Evolutionary conservation across 148 eudicot species (phyloP), one percentile per base, ranked within the genome.

Genomic region (Cornus kousa): DNA sequence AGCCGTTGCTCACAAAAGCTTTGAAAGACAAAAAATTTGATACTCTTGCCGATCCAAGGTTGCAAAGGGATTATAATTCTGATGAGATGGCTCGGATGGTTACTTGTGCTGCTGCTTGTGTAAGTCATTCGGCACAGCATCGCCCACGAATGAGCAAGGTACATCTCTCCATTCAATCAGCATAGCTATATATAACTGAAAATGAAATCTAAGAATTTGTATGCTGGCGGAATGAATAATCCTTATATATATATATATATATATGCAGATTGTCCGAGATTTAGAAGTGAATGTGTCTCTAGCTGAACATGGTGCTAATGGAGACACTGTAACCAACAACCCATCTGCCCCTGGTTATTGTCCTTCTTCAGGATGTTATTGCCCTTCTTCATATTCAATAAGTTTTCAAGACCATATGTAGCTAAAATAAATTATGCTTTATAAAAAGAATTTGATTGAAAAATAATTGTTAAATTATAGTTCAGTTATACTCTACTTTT

Each of bases 71-170:
- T 12, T 91, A 91, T 74, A 85, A 89, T 78, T 31, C 82, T 35
- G 31, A 68, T 9, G 94, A 91, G 87, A 85, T 91, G 95, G 74
- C 86, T 71, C 86, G 87, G 66, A 86, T 93, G 93, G 84, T 91
- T 78, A 91, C 94, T 64, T 93, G 97, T 91, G 97, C 97, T 74
- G 90, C 90, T 70, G 91, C 79, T 74, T 93, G 91, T 73, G 90
- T 93, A 19, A 92, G 93, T 69, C 89, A 87, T 73, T 84, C 88
- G 68, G 94, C 94, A 74, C 87, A 91, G 57, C 85, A 85, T 46
- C 83, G 97, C 74, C 97, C 97, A 65, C 80, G 28, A 73, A 88
- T 93, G 93, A 87, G 90, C 79, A 91, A 89, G 95, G 93, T 91
- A 83, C 22, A 7, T 70, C 22, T 19, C 48, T 23, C 37, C 37